Evolutionary conservation across 164 flowering plant species (phyloP), one percentile per base, ranked within the genome.

Genomic region (Piper betle): DNA sequence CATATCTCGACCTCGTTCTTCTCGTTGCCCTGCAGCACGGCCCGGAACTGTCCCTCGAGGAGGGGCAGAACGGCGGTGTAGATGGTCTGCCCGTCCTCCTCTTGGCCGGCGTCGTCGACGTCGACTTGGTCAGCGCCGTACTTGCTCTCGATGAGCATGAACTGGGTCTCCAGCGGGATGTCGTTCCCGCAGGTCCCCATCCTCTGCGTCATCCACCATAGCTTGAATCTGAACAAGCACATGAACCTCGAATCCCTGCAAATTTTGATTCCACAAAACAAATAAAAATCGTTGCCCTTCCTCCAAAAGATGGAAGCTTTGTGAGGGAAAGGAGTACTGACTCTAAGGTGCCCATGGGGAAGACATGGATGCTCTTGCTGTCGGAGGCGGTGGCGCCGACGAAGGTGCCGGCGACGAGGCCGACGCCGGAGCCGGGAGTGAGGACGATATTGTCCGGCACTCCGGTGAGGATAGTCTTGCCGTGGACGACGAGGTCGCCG

Each of bases 171-270:
- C 57, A 88, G 52, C 6, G 99, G 99, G 63, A 93, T 70, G 33
- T 93, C 99, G 48, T 76, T 79, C 41, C 97, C 97, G 66, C 82
- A 81, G 3, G 61, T 84, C 8, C 99, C 99, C 96, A 90, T 93
- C 71, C 94, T 86, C 59, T 93, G 97, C 17, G 96, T 90, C 99
- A 93, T 93, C 99, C 99, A 93, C 99, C 97, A 93, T 55, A 93
- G 72, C 70, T 93, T 90, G 78, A 93, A 93, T 1, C 99, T 92
- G 76, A 93, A 93, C 52, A 80, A 81, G 63, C 96, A 86, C 85
- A 88, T 74, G 75, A 93, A 90, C 6, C 96, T 79, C 9, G 79
- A 76, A 48, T 75, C 98, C 84, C 98, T 92, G 80, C 15, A 25
- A 17, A 13, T 11, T 58, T 18, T n/a, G n/a, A 2, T 15, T 7